Conservation (phyloP, 2,329 filamentous ascomycete genomes). For the Thermothelomyces thermophilus region DNA sequence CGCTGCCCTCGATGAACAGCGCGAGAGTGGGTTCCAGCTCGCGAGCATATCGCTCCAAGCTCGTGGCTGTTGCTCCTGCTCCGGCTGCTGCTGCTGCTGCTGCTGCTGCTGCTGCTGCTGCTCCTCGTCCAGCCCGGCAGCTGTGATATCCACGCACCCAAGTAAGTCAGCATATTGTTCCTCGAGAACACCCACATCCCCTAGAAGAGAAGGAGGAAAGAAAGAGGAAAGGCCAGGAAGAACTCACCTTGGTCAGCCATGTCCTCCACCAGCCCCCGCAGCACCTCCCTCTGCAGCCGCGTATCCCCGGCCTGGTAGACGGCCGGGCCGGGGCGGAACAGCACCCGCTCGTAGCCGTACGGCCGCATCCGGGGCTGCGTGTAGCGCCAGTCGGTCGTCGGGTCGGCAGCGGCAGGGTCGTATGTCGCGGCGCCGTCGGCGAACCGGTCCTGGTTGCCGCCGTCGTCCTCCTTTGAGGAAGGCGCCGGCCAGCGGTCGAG, state of each 20-base stretch:
- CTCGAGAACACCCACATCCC: not conserved
- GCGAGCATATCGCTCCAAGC: no score
- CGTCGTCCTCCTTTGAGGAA: not conserved
- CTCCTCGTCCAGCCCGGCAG: no score
- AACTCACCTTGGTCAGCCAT: constrained; percentile 21
- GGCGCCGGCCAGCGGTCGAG: constrained; percentile 41
- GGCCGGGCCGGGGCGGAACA: constrained; percentile 29
- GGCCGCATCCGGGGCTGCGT: constrained; percentile 21
- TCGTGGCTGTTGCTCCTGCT: no score
- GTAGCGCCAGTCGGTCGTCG: constrained; percentile 9
- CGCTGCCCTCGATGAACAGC: no score
- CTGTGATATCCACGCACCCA: not conserved
- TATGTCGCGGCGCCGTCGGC: no score
- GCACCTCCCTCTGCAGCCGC: constrained; percentile 28
- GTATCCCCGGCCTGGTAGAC: constrained; percentile 35
- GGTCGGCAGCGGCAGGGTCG: no score
- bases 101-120: no score
- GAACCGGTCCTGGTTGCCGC: no score
- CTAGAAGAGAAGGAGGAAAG: not conserved
- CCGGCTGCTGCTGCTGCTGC: no score
- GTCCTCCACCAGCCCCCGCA: constrained; percentile 22
- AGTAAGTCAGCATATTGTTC: not conserved
- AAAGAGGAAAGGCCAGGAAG: not conserved
- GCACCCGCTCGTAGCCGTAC: constrained; percentile 23
- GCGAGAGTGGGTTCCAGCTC: no score